A percentile compares a stretch with the other conserved stretches of the same genome.
Conservation (phyloP, 2,329 filamentous ascomycete species). For the Purpureocillium takamizusanense region DNA sequence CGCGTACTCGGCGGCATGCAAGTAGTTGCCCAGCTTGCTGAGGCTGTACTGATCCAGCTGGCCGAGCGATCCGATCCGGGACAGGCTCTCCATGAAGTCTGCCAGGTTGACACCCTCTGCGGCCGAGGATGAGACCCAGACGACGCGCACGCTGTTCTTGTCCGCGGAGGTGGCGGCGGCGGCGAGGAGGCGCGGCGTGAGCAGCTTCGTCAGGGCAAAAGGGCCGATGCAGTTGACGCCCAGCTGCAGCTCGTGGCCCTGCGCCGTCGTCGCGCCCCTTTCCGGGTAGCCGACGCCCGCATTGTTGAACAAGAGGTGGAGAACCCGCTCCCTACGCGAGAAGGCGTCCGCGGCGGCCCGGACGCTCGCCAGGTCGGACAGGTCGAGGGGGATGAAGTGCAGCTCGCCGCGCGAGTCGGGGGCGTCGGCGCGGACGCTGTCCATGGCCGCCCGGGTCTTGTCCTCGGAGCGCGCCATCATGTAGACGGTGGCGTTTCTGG, state of each 20-base stretch:
- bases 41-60: constrained; percentile 8
- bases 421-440: constrained; percentile 23
- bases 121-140: constrained; percentile 16
- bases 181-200: constrained; percentile 20
- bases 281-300: constrained; percentile 31
- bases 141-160: constrained; percentile 15
- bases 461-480: constrained; percentile 35
- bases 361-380: constrained; percentile 5
- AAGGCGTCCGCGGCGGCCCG: constrained; percentile 15
- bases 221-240: constrained; percentile 31
- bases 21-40: constrained; percentile 22
- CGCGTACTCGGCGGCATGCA: constrained; percentile 21
- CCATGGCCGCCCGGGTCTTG: constrained; percentile 33
- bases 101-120: background rate
- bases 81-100: background rate
- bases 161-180: constrained; percentile 21
- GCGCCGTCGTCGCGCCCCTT: constrained; percentile 11
- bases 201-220: constrained; percentile 27
- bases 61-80: background rate
- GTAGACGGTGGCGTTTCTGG: constrained; percentile 44
- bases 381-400: no score
- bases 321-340: constrained; percentile 10
- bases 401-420: constrained; percentile 12
- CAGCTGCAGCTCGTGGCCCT: constrained; percentile 27
- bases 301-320: constrained; percentile 33